phyloP scores from a whole-genome alignment of 1,139 yeast species.

The Candida frijolesensis region DNA sequence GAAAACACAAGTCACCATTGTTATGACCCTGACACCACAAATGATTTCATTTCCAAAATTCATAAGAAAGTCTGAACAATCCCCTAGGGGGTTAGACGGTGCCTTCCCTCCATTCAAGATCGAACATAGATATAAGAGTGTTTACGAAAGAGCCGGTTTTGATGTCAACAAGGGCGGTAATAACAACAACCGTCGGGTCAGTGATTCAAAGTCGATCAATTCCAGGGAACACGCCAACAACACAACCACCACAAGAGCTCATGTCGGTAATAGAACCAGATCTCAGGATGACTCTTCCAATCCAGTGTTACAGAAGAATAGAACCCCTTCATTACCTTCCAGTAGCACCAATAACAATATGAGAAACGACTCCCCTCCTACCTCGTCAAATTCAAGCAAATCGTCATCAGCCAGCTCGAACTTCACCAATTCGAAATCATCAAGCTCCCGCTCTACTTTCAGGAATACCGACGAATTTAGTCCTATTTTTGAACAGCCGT shows the following conservation, averaged over 20 bases:
- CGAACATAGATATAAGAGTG: slow-evolving; percentile 57
- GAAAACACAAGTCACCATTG: background rate
- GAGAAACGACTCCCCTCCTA: background rate
- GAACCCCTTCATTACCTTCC: background rate
- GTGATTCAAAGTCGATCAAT: background rate
- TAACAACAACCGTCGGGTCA: background rate
- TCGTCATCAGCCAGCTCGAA: slow-evolving; percentile 12
- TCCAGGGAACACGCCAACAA: background rate
- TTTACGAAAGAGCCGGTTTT: slow-evolving; percentile 68
- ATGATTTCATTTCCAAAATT: slow-evolving; percentile 30
- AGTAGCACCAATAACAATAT: background rate
- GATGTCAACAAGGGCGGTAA: slow-evolving; percentile 42
- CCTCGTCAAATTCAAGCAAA: slow-evolving; percentile 12
- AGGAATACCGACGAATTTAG: slow-evolving; percentile 10
- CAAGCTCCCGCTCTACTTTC: slow-evolving; percentile 9
- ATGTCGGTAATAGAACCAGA: background rate
- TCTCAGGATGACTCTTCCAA: background rate
- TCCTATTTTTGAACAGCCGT: slow-evolving; percentile 4
- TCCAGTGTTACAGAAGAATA: background rate
- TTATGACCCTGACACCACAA: slow-evolving; percentile 2
- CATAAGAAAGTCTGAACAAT: slow-evolving; percentile 29
- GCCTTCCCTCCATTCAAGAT: slow-evolving; percentile 66
- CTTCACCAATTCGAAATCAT: slow-evolving; percentile 8
- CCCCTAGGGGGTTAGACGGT: slow-evolving; percentile 37
- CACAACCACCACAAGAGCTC: background rate